phyloP scores from a whole-genome alignment of 768 basidiomycete species.

The Suillus sp. region DNA sequence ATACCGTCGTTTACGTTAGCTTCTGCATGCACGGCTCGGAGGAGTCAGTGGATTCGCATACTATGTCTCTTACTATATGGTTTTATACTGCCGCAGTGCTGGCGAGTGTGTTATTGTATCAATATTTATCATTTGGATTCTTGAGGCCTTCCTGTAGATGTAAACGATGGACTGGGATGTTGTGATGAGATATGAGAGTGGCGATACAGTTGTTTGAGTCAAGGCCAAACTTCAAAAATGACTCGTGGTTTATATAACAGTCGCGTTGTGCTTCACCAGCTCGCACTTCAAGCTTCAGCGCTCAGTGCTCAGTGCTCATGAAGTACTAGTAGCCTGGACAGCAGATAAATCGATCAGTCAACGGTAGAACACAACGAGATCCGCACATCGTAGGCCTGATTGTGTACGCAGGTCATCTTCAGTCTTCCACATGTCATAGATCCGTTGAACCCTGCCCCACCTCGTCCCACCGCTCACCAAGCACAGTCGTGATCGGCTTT shows the following conservation, averaged over 20 bases:
- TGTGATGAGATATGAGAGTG: neutral
- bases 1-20: slow-evolving; percentile 3
- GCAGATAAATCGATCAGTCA: neutral
- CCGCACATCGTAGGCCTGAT: neutral
- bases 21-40: slow-evolving; percentile 5
- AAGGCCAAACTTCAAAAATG: neutral
- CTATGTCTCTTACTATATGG: neutral
- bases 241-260: neutral
- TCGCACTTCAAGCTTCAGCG: neutral
- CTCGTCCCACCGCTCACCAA: neutral
- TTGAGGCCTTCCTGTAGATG: neutral
- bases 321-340: neutral
- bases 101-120: slow-evolving; percentile 17
- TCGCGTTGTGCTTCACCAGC: neutral
- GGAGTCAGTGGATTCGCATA: slow-evolving; percentile 7
- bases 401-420: neutral
- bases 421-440: neutral
- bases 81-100: slow-evolving; percentile 14
- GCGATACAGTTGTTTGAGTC: neutral
- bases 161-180: neutral
- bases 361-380: neutral
- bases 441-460: neutral
- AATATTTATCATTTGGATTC: neutral
- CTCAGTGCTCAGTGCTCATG: neutral
- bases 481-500: neutral